Percentiles rank a stretch among this genome's conserved stretches.
Conservation (phyloP, 1,284 basidiomycete genomes). For the Apiotrichum gamsii region DNA sequence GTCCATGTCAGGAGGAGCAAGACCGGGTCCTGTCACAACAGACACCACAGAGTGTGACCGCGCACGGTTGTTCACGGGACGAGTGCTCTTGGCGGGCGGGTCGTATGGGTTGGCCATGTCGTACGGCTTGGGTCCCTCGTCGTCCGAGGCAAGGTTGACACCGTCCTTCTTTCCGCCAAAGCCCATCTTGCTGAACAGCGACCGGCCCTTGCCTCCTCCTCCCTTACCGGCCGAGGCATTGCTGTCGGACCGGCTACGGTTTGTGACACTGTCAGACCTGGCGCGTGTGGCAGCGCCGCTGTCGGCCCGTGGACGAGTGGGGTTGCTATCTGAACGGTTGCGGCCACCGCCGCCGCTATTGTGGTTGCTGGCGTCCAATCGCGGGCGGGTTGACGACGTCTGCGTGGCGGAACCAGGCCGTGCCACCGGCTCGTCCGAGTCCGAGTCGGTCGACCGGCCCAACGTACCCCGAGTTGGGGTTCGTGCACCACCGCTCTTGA, state of each 20-base stretch:
- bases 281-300: slow-evolving; percentile 1
- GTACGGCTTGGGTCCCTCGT: slow-evolving; percentile 47
- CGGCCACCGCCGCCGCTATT: neutral
- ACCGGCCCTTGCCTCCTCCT: slow-evolving; percentile 42
- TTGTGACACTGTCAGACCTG: slow-evolving; percentile 4
- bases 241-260: slow-evolving; percentile 39
- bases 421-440: slow-evolving; percentile 29
- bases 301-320: neutral
- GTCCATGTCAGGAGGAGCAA: neutral
- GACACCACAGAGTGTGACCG: slow-evolving; percentile 12
- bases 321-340: no score
- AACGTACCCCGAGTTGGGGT: neutral
- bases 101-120: slow-evolving; percentile 37
- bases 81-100: neutral
- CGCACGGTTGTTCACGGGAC: slow-evolving; percentile 1
- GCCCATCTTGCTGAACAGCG: slow-evolving; percentile 37
- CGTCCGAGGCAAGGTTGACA: slow-evolving; percentile 32
- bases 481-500: slow-evolving; percentile 9
- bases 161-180: slow-evolving; percentile 56
- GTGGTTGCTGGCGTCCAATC: no score
- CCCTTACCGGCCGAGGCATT: slow-evolving; percentile 35
- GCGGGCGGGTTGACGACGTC: neutral
- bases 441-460: slow-evolving; percentile 6
- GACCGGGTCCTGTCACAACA: slow-evolving; percentile 5
- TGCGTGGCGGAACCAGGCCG: neutral